These are phyloP conservation scores for Neobulgaria alba DNA, from an alignment of 2,329 filamentous ascomycete species.

Conservation along the genomic window DNA sequence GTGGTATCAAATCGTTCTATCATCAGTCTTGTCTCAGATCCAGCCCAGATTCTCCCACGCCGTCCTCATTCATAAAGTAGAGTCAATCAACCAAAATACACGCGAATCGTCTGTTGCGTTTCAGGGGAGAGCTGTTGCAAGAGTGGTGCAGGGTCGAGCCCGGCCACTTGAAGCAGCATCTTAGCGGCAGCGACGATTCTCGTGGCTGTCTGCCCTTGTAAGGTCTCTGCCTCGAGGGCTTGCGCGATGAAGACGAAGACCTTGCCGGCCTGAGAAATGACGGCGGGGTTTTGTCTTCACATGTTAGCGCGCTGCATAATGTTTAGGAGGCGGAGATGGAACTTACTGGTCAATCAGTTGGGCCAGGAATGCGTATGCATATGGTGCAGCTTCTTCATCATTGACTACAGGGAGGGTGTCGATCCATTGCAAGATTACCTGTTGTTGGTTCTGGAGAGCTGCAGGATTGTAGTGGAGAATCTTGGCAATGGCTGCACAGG, in stretches of 20 bases:
- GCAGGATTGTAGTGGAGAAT: slow-evolving; percentile 82
- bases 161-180: slow-evolving; percentile 62
- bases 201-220: slow-evolving; percentile 74
- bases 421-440: slow-evolving; percentile 77
- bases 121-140: slow-evolving; percentile 69
- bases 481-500: slow-evolving; percentile 92
- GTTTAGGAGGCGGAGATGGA: neutral
- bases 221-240: slow-evolving; percentile 81
- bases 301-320: slow-evolving; percentile 5
- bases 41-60: slow-evolving; percentile 5
- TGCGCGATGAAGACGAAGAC: slow-evolving; percentile 80
- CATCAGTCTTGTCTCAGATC: slow-evolving; percentile 13
- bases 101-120: slow-evolving; percentile 70
- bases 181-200: slow-evolving; percentile 74
- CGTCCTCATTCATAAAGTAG: neutral
- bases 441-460: slow-evolving; percentile 67
- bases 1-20: slow-evolving; percentile 26
- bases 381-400: slow-evolving; percentile 94
- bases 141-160: slow-evolving; percentile 67
- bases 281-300: slow-evolving; percentile 74
- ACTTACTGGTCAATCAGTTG: slow-evolving; percentile 93
- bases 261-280: slow-evolving; percentile 68
- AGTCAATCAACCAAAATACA: slow-evolving; percentile 58
- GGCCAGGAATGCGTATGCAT: slow-evolving; percentile 85
- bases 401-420: slow-evolving; percentile 86